These are phyloP conservation scores for Malassezia vespertilionis DNA, from an alignment of 1,284 basidiomycete genomes.

Conservation along the genomic window DNA sequence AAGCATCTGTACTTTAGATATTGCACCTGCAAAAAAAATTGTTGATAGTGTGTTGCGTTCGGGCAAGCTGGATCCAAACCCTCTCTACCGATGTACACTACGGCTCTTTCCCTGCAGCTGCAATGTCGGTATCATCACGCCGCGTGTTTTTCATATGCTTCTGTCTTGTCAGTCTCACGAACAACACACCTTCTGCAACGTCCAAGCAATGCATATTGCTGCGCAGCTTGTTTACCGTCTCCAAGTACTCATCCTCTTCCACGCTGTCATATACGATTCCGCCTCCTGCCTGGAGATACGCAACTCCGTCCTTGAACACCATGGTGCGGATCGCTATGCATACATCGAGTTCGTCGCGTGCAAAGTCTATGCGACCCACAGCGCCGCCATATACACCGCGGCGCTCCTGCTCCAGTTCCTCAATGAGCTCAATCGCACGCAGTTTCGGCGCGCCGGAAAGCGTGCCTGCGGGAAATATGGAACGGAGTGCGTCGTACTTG, in stretches of 20 bases:
- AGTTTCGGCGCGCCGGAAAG: slow-evolving; percentile 99
- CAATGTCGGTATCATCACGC: too few relatives aligned
- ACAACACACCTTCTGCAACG: slow-evolving; percentile 57
- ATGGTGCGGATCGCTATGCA: slow-evolving; percentile 98
- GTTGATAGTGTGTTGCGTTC: too few relatives aligned
- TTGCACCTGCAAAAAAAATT: too few relatives aligned
- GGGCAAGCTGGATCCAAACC: too few relatives aligned
- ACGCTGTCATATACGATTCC: slow-evolving; percentile 96
- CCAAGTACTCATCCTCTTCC: slow-evolving; percentile 90
- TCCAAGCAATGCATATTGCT: slow-evolving; percentile 77
- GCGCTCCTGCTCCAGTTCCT: slow-evolving; percentile 73
- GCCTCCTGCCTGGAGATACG: slow-evolving; percentile 82
- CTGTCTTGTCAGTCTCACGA: neutral
- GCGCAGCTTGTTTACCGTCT: slow-evolving; percentile 88
- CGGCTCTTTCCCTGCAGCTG: too few relatives aligned
- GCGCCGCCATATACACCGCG: slow-evolving; percentile 94
- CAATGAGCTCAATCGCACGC: slow-evolving; percentile 89
- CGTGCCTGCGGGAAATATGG: slow-evolving; percentile 97
- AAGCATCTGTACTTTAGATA: too few relatives aligned
- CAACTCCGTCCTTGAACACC: slow-evolving; percentile 85
- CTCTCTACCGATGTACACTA: too few relatives aligned
- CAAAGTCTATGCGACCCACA: slow-evolving; percentile 93
- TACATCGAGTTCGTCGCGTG: slow-evolving; percentile 86
- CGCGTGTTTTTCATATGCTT: too few relatives aligned
- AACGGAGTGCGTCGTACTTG: slow-evolving; percentile 93